Base-by-base conservation (phyloP, 1,284 basidiomycete genomes). In the Apiotrichum gamsii region DNA sequence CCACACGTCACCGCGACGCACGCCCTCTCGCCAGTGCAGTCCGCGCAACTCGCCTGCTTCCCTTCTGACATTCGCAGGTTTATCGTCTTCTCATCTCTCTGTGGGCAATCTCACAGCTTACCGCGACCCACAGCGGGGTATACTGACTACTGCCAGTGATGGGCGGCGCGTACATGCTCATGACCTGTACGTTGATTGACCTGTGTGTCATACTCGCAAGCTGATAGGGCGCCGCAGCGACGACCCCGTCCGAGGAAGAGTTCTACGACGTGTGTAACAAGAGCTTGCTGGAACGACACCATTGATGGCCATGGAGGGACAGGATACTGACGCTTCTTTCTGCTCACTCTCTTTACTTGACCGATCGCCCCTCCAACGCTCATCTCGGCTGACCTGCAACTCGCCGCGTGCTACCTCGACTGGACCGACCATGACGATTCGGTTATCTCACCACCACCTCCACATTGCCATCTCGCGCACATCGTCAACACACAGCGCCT, bases 211-310 rank as follows among this genome's bases (percentile, higher is more conserved):
- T n/a, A n/a, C n/a, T n/a, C n/a, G n/a, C n/a, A n/a, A 20, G 18
- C 44, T 45, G 38, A 43, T 43, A n/a, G n/a, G n/a, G n/a, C n/a
- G n/a, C 25, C 19, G 19, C 42, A 62, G 62, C 53, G 16, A 60
- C 63, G 13, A 67, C 65, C 21, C 70, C 70, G 14, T 60, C 53
- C 18, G 69, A 70, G 39, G 57, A 72, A 42, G 60, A 72, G 45
- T 61, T 69, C 29, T 72, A 72, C 57, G 56, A 65, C 32, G 67
- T 67, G 37, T 39, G 63, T 56, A 15, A 5, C 25, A 28, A 28
- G 25, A 28, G 8, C 25, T 11, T 28, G 25, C 25, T 11, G 6
- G 6, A 11, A 28, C 25, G 11, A 28, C 11, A 11, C 11, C 25
- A 11, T 28, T 28, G 25, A 6, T 28, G 25, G 11, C 25, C 25